A percentile compares a stretch with the other conserved stretches of the same genome.
phyloP scores from a whole-genome alignment of 108 stramenopile genomes.

The Skeletonema potamos region DNA sequence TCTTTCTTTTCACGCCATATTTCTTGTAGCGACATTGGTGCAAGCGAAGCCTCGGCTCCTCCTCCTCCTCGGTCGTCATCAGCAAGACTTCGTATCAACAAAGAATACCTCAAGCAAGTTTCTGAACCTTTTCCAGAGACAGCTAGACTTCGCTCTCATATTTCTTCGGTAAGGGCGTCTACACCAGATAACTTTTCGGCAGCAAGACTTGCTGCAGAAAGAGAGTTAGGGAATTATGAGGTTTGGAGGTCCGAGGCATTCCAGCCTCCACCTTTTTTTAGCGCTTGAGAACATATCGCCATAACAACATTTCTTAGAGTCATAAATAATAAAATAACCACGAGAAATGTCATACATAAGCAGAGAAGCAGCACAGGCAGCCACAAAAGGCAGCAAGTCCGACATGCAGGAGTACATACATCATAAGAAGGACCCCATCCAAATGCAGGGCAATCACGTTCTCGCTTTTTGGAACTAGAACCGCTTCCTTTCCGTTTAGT shows the following conservation, averaged over 20 bases:
- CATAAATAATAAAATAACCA: neutral
- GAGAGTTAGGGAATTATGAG: conserved; percentile 6
- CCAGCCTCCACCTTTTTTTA: conserved; percentile 39
- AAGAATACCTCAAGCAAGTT: conserved; percentile 32
- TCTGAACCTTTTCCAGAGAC: conserved; percentile 17
- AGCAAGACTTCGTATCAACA: conserved; percentile 3
- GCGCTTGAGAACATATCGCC: conserved; percentile 18
- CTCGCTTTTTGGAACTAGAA: too few relatives aligned
- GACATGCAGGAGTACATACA: too few relatives aligned
- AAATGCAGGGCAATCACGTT: too few relatives aligned
- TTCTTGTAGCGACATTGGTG: neutral
- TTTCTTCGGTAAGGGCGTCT: neutral
- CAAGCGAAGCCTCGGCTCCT: neutral
- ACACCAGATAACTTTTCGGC: neutral
- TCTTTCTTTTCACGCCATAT: conserved; percentile 30
- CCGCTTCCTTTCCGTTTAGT: neutral
- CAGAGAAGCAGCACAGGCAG: neutral
- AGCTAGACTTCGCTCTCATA: neutral
- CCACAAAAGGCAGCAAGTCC: too few relatives aligned
- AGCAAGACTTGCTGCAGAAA: conserved; percentile 22
- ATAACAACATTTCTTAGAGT: neutral
- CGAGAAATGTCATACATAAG: too few relatives aligned
- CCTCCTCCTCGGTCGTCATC: neutral
- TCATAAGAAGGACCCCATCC: too few relatives aligned
- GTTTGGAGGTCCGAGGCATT: conserved; percentile 29